A percentile compares a stretch with the other conserved stretches of the same genome.
Conservation (phyloP, 257 asterid genomes). For the Solanum ahanhuiri region DNA sequence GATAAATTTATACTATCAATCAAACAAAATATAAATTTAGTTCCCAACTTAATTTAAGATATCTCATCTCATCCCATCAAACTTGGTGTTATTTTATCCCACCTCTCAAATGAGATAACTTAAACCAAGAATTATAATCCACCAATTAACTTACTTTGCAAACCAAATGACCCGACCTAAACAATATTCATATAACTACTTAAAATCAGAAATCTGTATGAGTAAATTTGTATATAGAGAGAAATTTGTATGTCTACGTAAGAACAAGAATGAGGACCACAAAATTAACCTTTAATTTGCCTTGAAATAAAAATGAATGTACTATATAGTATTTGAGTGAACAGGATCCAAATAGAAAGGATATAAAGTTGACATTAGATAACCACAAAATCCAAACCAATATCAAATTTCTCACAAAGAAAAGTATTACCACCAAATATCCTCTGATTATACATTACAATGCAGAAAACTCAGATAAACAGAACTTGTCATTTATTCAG, state of each 20-base stretch:
- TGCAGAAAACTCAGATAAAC: conserved; percentile 16
- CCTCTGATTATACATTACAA: conserved; percentile 15
- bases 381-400: not conserved
- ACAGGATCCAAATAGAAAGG: not conserved
- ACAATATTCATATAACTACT: not conserved
- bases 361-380: not conserved
- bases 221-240: not conserved
- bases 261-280: not conserved
- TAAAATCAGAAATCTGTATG: not conserved
- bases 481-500: conserved; percentile 5
- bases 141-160: not conserved
- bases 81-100: not conserved
- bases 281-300: not conserved
- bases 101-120: not conserved
- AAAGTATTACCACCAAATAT: not conserved
- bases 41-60: not conserved
- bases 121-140: not conserved
- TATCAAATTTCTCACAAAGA: not conserved
- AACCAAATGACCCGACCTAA: not conserved
- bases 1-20: not conserved
- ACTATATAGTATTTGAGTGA: not conserved
- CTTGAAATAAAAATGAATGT: not conserved
- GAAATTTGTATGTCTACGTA: not conserved
- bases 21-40: no score
- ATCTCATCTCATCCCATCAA: not conserved